Evolutionary conservation across 1,139 yeast genomes (phyloP).

Genomic region (Maudiozyma humilis): DNA sequence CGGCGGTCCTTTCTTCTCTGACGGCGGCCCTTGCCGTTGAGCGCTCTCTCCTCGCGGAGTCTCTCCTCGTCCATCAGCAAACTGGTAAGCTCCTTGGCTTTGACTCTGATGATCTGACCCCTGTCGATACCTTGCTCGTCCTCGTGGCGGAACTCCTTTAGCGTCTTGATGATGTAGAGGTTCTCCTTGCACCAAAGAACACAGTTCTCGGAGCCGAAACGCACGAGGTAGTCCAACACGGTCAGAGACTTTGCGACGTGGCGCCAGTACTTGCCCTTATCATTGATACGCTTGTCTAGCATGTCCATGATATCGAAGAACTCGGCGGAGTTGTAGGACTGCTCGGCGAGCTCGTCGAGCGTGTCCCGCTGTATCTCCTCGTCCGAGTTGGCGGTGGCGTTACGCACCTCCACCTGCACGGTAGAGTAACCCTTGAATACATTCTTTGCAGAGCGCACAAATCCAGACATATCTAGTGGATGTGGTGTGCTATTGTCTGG

Average conservation of each 20-base stretch:
- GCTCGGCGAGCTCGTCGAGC: slow-evolving; percentile 76
- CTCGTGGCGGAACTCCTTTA: slow-evolving; percentile 79
- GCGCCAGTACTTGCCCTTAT: slow-evolving; percentile 96
- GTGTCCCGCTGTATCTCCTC: slow-evolving; percentile 75
- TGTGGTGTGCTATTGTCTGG: neutral
- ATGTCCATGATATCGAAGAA: slow-evolving; percentile 91
- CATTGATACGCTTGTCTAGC: slow-evolving; percentile 87
- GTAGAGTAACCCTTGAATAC: slow-evolving; percentile 88
- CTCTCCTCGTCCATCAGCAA: slow-evolving; percentile 79
- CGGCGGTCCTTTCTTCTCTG: slow-evolving; percentile 29
- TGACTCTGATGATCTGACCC: slow-evolving; percentile 82
- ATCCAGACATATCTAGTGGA: slow-evolving; percentile 28
- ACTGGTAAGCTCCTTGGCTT: slow-evolving; percentile 83
- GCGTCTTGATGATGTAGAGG: slow-evolving; percentile 78
- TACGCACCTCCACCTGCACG: slow-evolving; percentile 81
- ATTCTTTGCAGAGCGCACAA: slow-evolving; percentile 82
- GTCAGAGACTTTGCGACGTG: slow-evolving; percentile 90
- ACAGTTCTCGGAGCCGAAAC: slow-evolving; percentile 84
- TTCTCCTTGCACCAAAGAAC: slow-evolving; percentile 93
- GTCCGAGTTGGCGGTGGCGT: slow-evolving; percentile 88
- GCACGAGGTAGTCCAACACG: slow-evolving; percentile 77
- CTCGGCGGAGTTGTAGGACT: slow-evolving; percentile 67
- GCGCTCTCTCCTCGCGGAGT: slow-evolving; percentile 59
- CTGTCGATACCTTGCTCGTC: slow-evolving; percentile 81
- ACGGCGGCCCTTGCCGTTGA: slow-evolving; percentile 33